Evolutionary conservation across 345 rosid species (phyloP), one percentile per base, ranked within the genome.

Genomic region (Boechera divaricarpa): DNA sequence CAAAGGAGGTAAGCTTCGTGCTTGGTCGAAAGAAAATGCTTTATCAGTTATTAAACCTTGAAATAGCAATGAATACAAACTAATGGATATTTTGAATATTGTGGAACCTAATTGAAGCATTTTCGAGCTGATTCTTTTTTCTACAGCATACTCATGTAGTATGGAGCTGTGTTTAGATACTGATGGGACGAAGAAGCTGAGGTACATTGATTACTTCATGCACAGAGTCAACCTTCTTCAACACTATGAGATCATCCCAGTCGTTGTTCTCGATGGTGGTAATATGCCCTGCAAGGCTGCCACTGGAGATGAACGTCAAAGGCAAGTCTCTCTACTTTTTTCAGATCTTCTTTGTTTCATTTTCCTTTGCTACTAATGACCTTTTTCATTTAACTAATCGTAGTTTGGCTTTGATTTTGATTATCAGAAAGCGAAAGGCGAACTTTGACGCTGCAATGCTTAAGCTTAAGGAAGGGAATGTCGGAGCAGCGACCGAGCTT

Each of bases 231-330:
- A 84, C 69, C 87, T 93, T 62, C 90, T 93, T 29, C 88, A 86
- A 36, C 85, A 84, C 67, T 79, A 85, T 73, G 79, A 87, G 77
- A 85, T 91, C 28, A 90, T 77, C 12, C 96, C 97, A 0, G 87
- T 93, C 49, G 94, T 93, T 69, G 98, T 90, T 39, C 87, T 93
- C 48, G 97, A 93, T 82, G 97, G 98, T 59, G 96, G 87, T 24
- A 81, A 77, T 70, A 82, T 91, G 64, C 97, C 98, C 7, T 87
- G 94, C 67, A 90, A 94, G 70, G 84, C 93, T 57, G 86, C 85
- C 38, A 91, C 97, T 11, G 93, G 88, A 77, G 79, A 85, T 26
- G 91, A 89, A 29, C 82, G 96, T 47, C 72, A 87, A 60, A 90
- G 90, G 96, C 80, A 64, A 13, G 68, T 66, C 59, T 48, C 8